A percentile compares a stretch with the other conserved stretches of the same genome.
Conservation (phyloP, 2,329 filamentous ascomycete species). For the Exophiala alcalophila region DNA sequence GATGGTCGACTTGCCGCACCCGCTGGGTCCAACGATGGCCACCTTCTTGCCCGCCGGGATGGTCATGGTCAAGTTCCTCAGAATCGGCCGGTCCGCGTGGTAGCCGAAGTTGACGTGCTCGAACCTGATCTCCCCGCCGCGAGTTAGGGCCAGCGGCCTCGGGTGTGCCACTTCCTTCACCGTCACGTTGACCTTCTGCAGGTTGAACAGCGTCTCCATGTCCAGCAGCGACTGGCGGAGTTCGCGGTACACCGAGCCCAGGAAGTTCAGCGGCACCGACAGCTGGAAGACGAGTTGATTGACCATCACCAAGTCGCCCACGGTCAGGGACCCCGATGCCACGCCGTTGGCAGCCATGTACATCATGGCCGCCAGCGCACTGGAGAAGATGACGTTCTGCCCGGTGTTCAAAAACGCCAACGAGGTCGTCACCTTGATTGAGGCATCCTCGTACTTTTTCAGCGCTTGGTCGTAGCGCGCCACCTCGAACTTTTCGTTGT, state of each 20-base stretch:
- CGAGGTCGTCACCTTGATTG: constrained; percentile 95
- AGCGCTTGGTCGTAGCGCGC: constrained; percentile 84
- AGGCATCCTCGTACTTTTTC: constrained; percentile 82
- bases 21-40: constrained; percentile 89
- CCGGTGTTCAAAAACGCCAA: constrained; percentile 89
- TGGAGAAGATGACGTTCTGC: constrained; percentile 96
- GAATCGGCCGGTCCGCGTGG: constrained; percentile 77
- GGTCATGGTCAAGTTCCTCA: constrained; percentile 78
- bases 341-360: constrained; percentile 91
- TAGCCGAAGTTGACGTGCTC: constrained; percentile 96
- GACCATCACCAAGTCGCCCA: constrained; percentile 96
- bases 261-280: constrained; percentile 92
- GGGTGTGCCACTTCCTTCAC: constrained; percentile 76
- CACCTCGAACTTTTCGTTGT: constrained; percentile 96
- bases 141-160: constrained; percentile 66
- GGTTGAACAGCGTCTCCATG: constrained; percentile 97
- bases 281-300: constrained; percentile 99
- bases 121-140: constrained; percentile 86
- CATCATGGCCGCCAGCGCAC: constrained; percentile 95
- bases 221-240: constrained; percentile 90
- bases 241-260: constrained; percentile 97
- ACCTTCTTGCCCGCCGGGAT: constrained; percentile 96
- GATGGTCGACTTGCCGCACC: constrained; percentile 94
- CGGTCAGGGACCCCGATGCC: constrained; percentile 73
- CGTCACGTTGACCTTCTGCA: constrained; percentile 91